Base-by-base conservation (phyloP, 2,329 filamentous ascomycete species). In the Aspergillus brunneoviolaceus region DNA sequence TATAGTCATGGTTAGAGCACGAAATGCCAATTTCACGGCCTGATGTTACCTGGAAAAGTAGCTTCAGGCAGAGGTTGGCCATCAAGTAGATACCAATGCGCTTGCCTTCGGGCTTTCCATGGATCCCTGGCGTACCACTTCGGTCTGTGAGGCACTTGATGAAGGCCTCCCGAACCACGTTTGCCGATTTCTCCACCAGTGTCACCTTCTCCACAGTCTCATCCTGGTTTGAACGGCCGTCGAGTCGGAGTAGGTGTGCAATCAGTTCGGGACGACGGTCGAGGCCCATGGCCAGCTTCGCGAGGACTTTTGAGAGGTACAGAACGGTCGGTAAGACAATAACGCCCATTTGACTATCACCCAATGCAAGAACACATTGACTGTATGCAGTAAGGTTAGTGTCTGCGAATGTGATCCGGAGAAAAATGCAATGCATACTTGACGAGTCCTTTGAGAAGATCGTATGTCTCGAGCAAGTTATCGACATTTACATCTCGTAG, bases 31-130 rank as follows among this genome's bases (percentile, higher is more conserved):
- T 14, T 21, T 9, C 16, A 31, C 12, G 16, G 25, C 1, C 5
- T 25, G 16, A 7, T 16, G 81, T 50, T 80, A 89, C 88, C 66
- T 92, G 90, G 71, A 96, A 96, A 7, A 97, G 83, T 3, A 97
- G 85, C 74, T 93, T 94, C 52, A 97, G 79, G 42, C 92, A 95
- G 25, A 96, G 84, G 71, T 97, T 97, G 61, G 92, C 93, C 77
- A 96, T 92, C 60, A 91, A 87, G 77, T 97, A 97, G 63, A 97
- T 92, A 49, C 91, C 93, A 11, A 89, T 79, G 71, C 94, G 92
- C 73, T 93, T 96, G 57, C 92, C 92, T 68, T 93, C 89, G 0
- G 92, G 91, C 61, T 82, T 85, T 21, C 86, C 87, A 27, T 84
- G 75, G 0, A 82, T 81, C 14, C 80, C 79, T 12, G 86, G 81